Conservation (phyloP, 2,329 filamentous ascomycete genomes). For the Fusarium penzigii region DNA sequence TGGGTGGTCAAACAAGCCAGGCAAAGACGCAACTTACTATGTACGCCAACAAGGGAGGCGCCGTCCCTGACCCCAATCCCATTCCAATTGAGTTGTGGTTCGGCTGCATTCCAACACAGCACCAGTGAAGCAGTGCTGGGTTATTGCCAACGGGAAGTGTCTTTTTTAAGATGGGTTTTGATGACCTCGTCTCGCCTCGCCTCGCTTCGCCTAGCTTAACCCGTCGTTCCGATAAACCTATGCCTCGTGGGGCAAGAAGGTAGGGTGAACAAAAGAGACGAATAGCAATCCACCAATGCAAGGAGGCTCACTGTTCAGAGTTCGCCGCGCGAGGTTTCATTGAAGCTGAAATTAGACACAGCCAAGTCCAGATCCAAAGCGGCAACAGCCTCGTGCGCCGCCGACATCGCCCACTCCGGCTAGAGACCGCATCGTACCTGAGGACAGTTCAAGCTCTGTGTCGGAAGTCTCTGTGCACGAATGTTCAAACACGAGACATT, state of each 20-base stretch:
- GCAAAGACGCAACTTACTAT: not conserved
- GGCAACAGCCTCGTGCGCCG: slow-evolving; percentile 18
- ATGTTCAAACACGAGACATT: not conserved
- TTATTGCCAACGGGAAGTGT: not conserved
- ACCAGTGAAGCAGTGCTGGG: slow-evolving; percentile 15
- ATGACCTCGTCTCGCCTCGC: not conserved
- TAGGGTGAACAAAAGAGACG: not conserved
- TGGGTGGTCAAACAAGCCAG: not conserved
- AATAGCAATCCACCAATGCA: not conserved
- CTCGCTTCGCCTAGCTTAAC: not conserved
- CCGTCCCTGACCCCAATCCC: slow-evolving; percentile 10
- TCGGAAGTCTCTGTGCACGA: too few species aligned
- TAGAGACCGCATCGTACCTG: not conserved
- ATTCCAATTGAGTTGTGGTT: slow-evolving; percentile 16
- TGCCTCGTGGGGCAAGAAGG: not conserved
- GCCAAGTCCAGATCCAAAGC: slow-evolving; percentile 5
- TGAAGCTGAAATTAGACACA: not conserved
- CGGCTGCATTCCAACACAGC: slow-evolving; percentile 13
- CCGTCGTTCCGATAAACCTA: not conserved
- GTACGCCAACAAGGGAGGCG: slow-evolving; percentile 18
- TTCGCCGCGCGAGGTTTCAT: not conserved
- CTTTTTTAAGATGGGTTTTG: not conserved
- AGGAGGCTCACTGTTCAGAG: not conserved
- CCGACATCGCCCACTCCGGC: slow-evolving; percentile 8
- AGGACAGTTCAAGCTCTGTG: too few species aligned